These are phyloP conservation scores for Salmacisia buchloeana DNA, from an alignment of 1,284 basidiomycete species.

Conservation along the genomic window DNA sequence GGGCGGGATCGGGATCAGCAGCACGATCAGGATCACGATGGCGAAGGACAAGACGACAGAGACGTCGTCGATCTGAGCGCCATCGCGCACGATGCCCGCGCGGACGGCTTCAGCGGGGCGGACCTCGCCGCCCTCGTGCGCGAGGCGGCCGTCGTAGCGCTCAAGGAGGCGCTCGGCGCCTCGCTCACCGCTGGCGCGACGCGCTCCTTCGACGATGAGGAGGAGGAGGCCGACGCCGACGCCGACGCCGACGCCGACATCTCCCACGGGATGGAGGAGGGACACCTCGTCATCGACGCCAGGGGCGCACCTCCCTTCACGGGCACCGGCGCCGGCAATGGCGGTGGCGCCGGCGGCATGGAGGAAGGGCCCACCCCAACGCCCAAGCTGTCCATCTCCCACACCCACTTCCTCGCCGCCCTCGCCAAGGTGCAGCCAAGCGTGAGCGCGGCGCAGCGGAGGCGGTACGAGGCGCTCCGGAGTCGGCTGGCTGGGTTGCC, in stretches of 20 bases:
- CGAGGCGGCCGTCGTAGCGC: slow-evolving; percentile 76
- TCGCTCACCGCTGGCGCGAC: slow-evolving; percentile 13
- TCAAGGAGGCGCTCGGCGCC: slow-evolving; percentile 56
- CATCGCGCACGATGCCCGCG: slow-evolving; percentile 30
- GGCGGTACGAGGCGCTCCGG: slow-evolving; percentile 64
- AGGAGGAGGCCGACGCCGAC: slow-evolving; percentile 5
- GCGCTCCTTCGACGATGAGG: neutral
- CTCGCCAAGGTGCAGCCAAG: slow-evolving; percentile 79
- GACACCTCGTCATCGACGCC: too few species aligned
- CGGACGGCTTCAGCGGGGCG: slow-evolving; percentile 46
- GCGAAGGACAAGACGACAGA: too few species aligned
- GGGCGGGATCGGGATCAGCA: neutral
- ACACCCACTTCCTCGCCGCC: slow-evolving; percentile 68
- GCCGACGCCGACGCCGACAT: slow-evolving; percentile 11
- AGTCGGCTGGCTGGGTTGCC: slow-evolving; percentile 16
- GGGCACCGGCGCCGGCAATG: too few species aligned
- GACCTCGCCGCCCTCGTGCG: slow-evolving; percentile 46
- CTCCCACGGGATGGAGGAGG: too few species aligned
- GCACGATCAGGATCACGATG: neutral
- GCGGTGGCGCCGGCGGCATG: too few species aligned
- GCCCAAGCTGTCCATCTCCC: slow-evolving; percentile 38
- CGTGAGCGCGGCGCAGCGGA: slow-evolving; percentile 72
- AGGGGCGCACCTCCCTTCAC: too few species aligned
- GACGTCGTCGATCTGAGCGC: slow-evolving; percentile 28
- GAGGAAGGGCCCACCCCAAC: too few species aligned